phyloP scores from a whole-genome alignment of 371 early-diverging fungal genomes.

The Massospora cicadina region DNA sequence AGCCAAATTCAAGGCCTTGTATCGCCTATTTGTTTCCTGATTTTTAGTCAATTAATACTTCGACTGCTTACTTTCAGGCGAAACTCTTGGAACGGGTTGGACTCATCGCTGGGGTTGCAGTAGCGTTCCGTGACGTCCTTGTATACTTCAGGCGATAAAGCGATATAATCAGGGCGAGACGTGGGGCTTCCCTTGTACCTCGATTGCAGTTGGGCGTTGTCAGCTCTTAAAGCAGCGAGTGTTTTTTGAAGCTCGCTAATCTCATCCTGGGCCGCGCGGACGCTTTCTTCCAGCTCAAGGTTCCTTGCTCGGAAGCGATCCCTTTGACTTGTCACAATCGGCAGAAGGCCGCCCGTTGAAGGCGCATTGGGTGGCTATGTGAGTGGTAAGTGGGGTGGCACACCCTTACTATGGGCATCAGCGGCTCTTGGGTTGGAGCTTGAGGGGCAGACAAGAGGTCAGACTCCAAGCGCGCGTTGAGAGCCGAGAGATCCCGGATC shows the following conservation, averaged over 20 bases:
- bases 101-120: conserved; percentile 59
- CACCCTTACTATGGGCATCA: conserved; percentile 27
- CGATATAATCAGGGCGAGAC: conserved; percentile 7
- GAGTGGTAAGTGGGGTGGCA: background rate
- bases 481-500: conserved; percentile 16
- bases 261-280: conserved; percentile 30
- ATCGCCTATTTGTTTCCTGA: conserved; percentile 8
- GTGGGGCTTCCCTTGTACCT: conserved; percentile 34
- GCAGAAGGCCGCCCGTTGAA: conserved; percentile 40
- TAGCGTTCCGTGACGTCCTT: conserved; percentile 47
- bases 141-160: background rate
- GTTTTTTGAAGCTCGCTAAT: conserved; percentile 46
- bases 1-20: conserved; percentile 1
- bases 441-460: conserved; percentile 18
- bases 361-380: background rate
- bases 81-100: conserved; percentile 75
- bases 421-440: conserved; percentile 26
- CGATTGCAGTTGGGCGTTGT: conserved; percentile 67
- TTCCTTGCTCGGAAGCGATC: conserved; percentile 76
- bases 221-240: conserved; percentile 39
- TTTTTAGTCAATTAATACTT: background rate
- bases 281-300: conserved; percentile 59
- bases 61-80: conserved; percentile 30
- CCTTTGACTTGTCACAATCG: conserved; percentile 73
- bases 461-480: conserved; percentile 20